A percentile compares a stretch with the other conserved stretches of the same genome.
Conservation (phyloP, 352 stramenopile species). For the Phytopythium oedochilum region DNA sequence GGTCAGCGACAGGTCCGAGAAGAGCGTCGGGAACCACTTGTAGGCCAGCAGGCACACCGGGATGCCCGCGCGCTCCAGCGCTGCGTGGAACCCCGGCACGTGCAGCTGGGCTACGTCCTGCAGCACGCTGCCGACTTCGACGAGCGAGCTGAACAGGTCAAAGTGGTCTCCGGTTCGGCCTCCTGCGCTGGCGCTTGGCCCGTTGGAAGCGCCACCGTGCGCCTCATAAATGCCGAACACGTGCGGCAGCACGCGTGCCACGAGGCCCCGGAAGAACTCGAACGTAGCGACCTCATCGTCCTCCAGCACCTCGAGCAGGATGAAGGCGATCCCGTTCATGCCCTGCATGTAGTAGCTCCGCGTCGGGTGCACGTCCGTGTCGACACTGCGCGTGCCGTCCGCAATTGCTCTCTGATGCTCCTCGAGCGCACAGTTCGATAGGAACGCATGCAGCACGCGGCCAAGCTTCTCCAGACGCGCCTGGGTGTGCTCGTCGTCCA, state of each 20-base stretch:
- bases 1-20: constrained; percentile 78
- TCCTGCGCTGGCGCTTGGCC: not conserved
- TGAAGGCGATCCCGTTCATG: constrained; percentile 81
- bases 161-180: constrained; percentile 41
- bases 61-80: constrained; percentile 52
- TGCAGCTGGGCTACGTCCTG: constrained; percentile 70
- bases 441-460: constrained; percentile 60
- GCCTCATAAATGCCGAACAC: constrained; percentile 63
- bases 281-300: constrained; percentile 53
- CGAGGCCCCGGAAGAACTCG: constrained; percentile 55
- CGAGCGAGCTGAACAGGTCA: constrained; percentile 66
- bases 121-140: constrained; percentile 65
- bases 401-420: constrained; percentile 20
- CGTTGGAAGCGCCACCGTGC: not conserved
- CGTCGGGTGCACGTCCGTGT: constrained; percentile 18
- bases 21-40: constrained; percentile 87
- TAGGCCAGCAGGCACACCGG: constrained; percentile 79
- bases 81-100: constrained; percentile 48
- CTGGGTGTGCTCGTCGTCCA: constrained; percentile 24
- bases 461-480: constrained; percentile 34
- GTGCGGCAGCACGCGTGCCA: constrained; percentile 64
- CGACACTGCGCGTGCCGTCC: not conserved
- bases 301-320: constrained; percentile 58
- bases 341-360: constrained; percentile 80
- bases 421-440: constrained; percentile 52